phyloP scores from a whole-genome alignment of 306 rosid species.

The Potentilla sterilis region DNA sequence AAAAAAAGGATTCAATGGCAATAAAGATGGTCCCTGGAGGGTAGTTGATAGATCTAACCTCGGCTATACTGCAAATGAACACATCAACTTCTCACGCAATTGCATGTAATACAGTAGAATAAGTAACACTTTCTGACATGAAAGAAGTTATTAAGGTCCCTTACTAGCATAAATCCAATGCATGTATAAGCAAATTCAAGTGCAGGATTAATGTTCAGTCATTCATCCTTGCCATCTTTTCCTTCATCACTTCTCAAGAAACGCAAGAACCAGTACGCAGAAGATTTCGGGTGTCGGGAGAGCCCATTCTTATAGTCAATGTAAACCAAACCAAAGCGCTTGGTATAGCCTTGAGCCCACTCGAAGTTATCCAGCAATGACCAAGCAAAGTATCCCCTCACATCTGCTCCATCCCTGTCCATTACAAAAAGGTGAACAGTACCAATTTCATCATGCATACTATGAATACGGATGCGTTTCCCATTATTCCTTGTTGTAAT shows the following conservation, averaged over 20 bases:
- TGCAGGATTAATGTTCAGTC: not conserved
- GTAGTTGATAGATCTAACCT: too few relatives aligned
- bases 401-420: conserved; percentile 80
- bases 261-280: conserved; percentile 84
- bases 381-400: conserved; percentile 94
- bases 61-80: too few relatives aligned
- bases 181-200: not conserved
- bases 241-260: conserved; percentile 57
- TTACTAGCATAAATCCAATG: not conserved
- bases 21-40: too few relatives aligned
- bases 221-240: conserved; percentile 59
- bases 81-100: too few relatives aligned
- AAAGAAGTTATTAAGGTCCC: not conserved
- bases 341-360: conserved; percentile 94
- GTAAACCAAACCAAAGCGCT: conserved; percentile 82
- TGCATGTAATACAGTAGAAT: too few relatives aligned
- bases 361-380: conserved; percentile 89
- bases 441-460: not conserved
- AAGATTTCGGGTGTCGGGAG: conserved; percentile 84
- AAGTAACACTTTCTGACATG: not conserved
- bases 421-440: too few relatives aligned
- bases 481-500: not conserved
- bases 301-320: conserved; percentile 81
- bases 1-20: too few relatives aligned
- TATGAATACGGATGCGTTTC: not conserved